Conservation (phyloP, 148 eudicot genomes). For the Rhododendron griersonianum region DNA sequence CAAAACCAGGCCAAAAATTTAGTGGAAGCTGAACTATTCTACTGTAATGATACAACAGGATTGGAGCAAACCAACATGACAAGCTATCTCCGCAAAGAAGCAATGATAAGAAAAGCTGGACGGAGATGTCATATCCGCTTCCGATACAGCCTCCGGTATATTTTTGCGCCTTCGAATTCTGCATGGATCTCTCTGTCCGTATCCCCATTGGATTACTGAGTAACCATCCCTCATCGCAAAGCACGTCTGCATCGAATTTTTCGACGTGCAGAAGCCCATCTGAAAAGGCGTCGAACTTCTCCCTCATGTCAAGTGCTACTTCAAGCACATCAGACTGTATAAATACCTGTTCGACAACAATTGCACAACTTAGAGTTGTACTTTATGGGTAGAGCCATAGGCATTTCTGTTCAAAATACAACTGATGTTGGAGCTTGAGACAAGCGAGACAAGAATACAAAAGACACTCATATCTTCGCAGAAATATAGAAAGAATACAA, state of each 20-base stretch:
- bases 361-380: neutral
- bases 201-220: constrained; percentile 79
- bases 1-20: neutral
- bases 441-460: neutral
- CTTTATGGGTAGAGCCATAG: neutral
- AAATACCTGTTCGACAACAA: constrained; percentile 47
- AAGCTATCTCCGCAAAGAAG: neutral
- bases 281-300: constrained; percentile 52
- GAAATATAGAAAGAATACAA: neutral
- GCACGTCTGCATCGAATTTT: constrained; percentile 24
- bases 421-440: neutral
- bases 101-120: neutral
- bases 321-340: constrained; percentile 90
- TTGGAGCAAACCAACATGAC: neutral
- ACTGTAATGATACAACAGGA: neutral
- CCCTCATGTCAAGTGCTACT: constrained; percentile 87
- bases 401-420: neutral
- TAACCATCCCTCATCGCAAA: constrained; percentile 83
- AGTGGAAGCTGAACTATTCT: neutral
- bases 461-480: neutral
- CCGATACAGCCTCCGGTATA: constrained; percentile 78
- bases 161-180: constrained; percentile 72
- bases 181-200: constrained; percentile 88
- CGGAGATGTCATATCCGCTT: constrained; percentile 22
- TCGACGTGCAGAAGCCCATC: constrained; percentile 50